Base-by-base conservation (phyloP, 176 grass and related monocot species). In the Musa schizocarpa region DNA sequence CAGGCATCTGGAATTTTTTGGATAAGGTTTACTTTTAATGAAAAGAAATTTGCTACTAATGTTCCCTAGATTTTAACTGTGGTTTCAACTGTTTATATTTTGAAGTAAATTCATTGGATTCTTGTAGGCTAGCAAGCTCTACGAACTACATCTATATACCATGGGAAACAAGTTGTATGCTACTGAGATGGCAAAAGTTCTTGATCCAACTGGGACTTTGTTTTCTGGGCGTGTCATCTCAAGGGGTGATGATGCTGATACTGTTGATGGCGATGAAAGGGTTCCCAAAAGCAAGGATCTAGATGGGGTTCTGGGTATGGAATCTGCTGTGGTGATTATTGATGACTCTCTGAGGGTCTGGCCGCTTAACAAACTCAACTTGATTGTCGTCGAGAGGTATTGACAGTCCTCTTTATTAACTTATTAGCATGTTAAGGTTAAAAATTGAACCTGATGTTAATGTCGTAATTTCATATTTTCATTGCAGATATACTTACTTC, bases 121-220 rank as follows among this genome's bases (percentile, higher is more conserved):
- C 57, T 53, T 81, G 74, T 78, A 99, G 95, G 95, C 84, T 17
- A 99, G 91, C 64, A 92, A 86, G 70, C 86, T 92, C 26, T 99
- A 86, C 2, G 95, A 99, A 82, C 84, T 99, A 49, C 95, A 99
- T 86, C 65, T 99, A 5, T 99, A 99, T 81, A 99, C 95, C 9
- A 99, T 99, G 95, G 95, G 95, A 17, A 99, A 99, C 79, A 99
- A 99, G 56, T 58, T 94, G 48, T 99, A 99, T 68, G 95, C 95
- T 57, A 92, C 91, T 17, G 95, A 99, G 83, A 99, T 99, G 95
- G 95, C 95, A 26, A 99, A 89, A 81, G 83, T 94, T 75, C 88
- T 99, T 75, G 95, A 99, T 75, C 95, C 91, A 69, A 91, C 72
- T 24, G 88, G 91, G 26, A 68, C 77, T 56, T 78, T 99, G 55